These are phyloP conservation scores for Linnemannia schmuckeri DNA, from an alignment of 192 early-diverging fungal genomes.

Conservation along the genomic window DNA sequence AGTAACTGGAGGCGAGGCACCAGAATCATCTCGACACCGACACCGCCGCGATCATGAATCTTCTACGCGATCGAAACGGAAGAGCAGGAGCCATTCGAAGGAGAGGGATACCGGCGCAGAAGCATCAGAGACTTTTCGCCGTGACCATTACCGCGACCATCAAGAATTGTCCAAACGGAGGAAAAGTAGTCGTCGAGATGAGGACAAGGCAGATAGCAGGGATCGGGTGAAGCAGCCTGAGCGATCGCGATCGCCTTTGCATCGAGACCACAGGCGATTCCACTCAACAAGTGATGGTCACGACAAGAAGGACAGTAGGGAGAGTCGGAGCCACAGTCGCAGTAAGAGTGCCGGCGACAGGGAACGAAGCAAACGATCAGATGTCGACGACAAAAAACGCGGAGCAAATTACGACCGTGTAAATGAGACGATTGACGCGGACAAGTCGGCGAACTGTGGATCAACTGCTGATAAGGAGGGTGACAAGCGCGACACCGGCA, in stretches of 20 bases:
- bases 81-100: neutral
- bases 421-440: neutral
- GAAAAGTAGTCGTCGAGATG: neutral
- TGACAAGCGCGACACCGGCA: neutral
- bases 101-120: neutral
- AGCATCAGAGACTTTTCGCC: neutral
- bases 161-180: neutral
- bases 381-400: neutral
- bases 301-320: neutral
- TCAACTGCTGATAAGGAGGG: neutral
- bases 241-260: neutral
- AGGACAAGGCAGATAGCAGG: neutral
- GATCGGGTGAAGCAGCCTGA: neutral
- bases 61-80: neutral
- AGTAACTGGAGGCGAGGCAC: neutral
- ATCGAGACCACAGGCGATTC: neutral
- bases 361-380: neutral
- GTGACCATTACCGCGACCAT: neutral
- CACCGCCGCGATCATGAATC: neutral
- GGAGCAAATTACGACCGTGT: neutral
- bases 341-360: neutral
- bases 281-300: neutral
- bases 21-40: neutral
- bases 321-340: neutral
- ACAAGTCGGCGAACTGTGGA: neutral